Evolutionary conservation across 2,329 filamentous ascomycete genomes (phyloP).

Genomic region (Corinectria fuckeliana): DNA sequence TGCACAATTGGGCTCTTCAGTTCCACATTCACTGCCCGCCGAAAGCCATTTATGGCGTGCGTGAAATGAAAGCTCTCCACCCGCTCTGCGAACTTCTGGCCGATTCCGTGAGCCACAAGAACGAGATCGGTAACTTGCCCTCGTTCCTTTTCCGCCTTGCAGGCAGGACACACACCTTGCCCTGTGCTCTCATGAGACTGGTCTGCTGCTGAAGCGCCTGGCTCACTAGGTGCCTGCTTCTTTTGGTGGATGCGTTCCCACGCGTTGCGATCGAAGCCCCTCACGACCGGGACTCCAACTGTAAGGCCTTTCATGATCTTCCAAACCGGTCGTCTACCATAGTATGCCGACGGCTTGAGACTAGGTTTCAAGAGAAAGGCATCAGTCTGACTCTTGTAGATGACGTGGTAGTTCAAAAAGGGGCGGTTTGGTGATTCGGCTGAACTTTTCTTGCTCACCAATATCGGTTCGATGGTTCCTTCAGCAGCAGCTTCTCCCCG

Average conservation of each 20-base stretch:
- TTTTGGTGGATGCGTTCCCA: constrained; percentile 77
- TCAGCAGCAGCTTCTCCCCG: constrained; percentile 64
- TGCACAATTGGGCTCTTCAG: constrained; percentile 77
- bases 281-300: constrained; percentile 85
- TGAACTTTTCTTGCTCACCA: constrained; percentile 42
- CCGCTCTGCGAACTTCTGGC: constrained; percentile 92
- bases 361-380: constrained; percentile 89
- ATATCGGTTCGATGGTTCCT: constrained; percentile 51
- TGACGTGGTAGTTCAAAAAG: constrained; percentile 80
- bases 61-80: constrained; percentile 98
- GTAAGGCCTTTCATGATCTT: constrained; percentile 84
- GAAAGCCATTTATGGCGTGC: constrained; percentile 90
- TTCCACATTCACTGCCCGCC: constrained; percentile 85
- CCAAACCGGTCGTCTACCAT: constrained; percentile 78
- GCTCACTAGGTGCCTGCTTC: constrained; percentile 43
- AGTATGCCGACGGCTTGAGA: constrained; percentile 83
- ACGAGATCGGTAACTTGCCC: constrained; percentile 85
- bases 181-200: constrained; percentile 40
- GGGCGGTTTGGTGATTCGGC: constrained; percentile 57
- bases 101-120: constrained; percentile 92
- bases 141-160: constrained; percentile 66
- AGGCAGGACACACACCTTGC: constrained; percentile 58
- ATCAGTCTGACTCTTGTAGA: constrained; percentile 78
- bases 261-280: constrained; percentile 79
- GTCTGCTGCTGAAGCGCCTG: constrained; percentile 35